Conservation (phyloP, 2,329 filamentous ascomycete genomes). For the Nannizziopsis arthrosporioides region DNA sequence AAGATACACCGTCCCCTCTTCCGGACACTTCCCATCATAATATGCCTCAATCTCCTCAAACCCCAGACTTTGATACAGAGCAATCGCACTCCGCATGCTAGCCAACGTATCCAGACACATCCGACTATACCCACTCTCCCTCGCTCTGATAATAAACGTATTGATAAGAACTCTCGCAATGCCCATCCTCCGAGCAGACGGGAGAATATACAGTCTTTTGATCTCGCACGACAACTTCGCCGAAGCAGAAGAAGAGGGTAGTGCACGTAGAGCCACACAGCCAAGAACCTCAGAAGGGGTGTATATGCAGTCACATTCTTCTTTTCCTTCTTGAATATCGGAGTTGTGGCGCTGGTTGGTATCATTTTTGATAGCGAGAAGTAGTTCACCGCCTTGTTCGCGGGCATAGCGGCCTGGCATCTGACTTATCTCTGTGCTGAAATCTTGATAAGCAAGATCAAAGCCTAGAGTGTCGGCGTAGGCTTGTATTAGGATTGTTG, state of each 20-base stretch:
- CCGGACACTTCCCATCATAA: conserved; percentile 40
- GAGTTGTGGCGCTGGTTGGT: conserved; percentile 15
- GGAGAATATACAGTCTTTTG: conserved; percentile 46
- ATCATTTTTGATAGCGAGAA: conserved; percentile 4
- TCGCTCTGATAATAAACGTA: conserved; percentile 36
- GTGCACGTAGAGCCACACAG: conserved; percentile 40
- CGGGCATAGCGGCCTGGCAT: conserved; percentile 45
- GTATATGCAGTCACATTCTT: not conserved
- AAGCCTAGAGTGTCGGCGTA: conserved; percentile 39
- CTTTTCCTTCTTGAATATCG: not conserved
- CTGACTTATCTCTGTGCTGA: conserved; percentile 40
- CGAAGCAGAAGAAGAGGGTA: not conserved
- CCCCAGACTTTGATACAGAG: conserved; percentile 40
- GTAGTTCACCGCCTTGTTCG: conserved; percentile 10
- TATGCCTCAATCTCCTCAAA: conserved; percentile 44
- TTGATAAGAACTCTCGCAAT: conserved; percentile 40
- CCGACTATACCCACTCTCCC: conserved; percentile 39
- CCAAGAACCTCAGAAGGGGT: conserved; percentile 27
- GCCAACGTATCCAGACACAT: conserved; percentile 47
- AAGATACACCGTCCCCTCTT: conserved; percentile 45
- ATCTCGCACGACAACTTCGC: conserved; percentile 40
- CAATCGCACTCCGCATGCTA: conserved; percentile 41
- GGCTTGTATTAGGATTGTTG: conserved; percentile 28
- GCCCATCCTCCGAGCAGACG: conserved; percentile 39
- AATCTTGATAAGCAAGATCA: conserved; percentile 48